Base-by-base conservation (phyloP, 257 asterid species). In the Vinca minor region DNA sequence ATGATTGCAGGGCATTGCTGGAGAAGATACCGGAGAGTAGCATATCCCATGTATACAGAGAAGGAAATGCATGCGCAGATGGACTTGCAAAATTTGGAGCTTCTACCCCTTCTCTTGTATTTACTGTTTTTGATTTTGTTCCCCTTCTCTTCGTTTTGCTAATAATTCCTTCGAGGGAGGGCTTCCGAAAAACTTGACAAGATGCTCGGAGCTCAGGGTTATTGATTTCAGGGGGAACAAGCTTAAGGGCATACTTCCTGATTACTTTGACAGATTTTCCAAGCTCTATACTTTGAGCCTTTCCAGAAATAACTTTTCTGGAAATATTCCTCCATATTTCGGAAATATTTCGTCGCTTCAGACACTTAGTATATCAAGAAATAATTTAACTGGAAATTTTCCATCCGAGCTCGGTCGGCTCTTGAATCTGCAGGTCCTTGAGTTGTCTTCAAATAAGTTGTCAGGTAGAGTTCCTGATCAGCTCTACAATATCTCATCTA, bases 271-370 rank as follows among this genome's bases (percentile, higher is more conserved):
- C 58, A 28, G 20, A 34, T 15, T 67, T 3, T 34, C 65, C 38
- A 57, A 67, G 48, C 71, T 67, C 3, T 23, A 21, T 35, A 52
- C 35, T 0, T 44, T 68, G 6, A 68, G n/a, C n/a, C n/a, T n/a
- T n/a, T n/a, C n/a, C n/a, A n/a, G n/a, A n/a, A n/a, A n/a, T n/a
- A n/a, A n/a, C 14, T 36, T 68, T 18, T 31, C 50, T 20, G 72
- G 72, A 6, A 21, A 44, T 18, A 68, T 68, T 48, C 67, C 72
- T 20, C 32, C 72, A 10, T 29, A 64, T 67, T 44, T 67, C 34
- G 71, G 65, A 21, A 67, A 67, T 56, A 32, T 67, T 14, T 68
- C 72, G 15, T 34, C 72, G 47, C 72, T 68, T 23, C 44, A 60
- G 8, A 60, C 35, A 23, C 66, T 68, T 34, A 42, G 39, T 56